phyloP scores from a whole-genome alignment of 345 rosid genomes.

The Lumnitzera littorea region DNA sequence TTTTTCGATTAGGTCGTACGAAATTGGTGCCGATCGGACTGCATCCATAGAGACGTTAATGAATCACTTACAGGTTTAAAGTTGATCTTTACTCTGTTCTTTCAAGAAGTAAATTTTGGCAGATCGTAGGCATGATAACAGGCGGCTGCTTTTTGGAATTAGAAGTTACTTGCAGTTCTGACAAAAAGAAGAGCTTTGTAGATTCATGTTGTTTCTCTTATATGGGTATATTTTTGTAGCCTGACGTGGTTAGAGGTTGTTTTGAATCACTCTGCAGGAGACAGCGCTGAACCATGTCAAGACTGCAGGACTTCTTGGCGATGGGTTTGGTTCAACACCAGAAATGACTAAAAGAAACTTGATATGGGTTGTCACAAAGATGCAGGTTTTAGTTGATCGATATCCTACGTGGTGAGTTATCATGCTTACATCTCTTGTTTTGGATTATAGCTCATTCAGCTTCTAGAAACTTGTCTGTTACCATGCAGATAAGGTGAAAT shows the following conservation, averaged over 20 bases:
- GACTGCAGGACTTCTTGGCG: conserved; percentile 77
- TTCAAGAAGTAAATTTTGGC: neutral
- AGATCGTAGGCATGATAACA: neutral
- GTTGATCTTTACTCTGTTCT: neutral
- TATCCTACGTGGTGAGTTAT: conserved; percentile 89
- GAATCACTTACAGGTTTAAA: conserved; percentile 89
- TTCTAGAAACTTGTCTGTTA: neutral
- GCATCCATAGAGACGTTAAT: conserved; percentile 95
- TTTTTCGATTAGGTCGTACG: conserved; percentile 92
- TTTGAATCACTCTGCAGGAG: conserved; percentile 41
- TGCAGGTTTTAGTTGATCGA: conserved; percentile 89
- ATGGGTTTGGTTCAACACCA: conserved; percentile 95
- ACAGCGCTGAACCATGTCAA: conserved; percentile 93
- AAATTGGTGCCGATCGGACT: conserved; percentile 94
- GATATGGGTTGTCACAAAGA: conserved; percentile 92
- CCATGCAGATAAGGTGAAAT: neutral
- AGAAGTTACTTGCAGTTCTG: neutral
- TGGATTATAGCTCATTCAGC: neutral
- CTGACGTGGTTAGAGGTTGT: neutral
- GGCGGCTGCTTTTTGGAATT: neutral
- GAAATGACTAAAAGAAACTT: conserved; percentile 88
- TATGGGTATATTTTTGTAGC: too few relatives aligned
- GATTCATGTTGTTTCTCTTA: too few relatives aligned
- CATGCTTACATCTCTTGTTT: neutral
- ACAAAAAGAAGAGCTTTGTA: too few relatives aligned